A percentile compares a stretch with the other conserved stretches of the same genome.
Conservation (phyloP, 2,329 filamentous ascomycete species). For the Fusarium incarnatum region DNA sequence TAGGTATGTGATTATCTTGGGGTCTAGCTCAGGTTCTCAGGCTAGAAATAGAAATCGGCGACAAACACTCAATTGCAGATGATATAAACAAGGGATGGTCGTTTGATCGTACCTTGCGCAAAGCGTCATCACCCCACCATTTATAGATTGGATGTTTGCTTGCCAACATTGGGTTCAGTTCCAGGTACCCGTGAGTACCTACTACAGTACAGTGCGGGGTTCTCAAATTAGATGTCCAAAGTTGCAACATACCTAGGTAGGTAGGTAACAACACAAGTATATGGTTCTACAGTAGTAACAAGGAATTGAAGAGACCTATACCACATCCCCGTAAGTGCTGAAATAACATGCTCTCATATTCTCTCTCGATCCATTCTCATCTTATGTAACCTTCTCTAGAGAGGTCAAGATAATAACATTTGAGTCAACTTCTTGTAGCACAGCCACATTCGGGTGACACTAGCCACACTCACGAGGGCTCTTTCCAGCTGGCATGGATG, state of each 20-base stretch:
- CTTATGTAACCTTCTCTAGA: neutral
- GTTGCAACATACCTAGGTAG: too few relatives aligned
- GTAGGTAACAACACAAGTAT: neutral
- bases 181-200: neutral
- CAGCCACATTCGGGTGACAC: constrained; percentile 13
- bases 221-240: neutral
- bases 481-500: constrained; percentile 21
- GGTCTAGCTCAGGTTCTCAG: neutral
- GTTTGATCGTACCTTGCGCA: constrained; percentile 7
- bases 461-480: constrained; percentile 34
- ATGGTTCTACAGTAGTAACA: neutral
- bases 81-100: neutral
- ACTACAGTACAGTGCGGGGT: neutral
- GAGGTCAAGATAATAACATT: neutral
- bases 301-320: neutral
- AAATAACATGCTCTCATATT: neutral
- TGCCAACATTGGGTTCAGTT: neutral
- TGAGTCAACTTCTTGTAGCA: constrained; percentile 8
- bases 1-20: neutral
- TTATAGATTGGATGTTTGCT: neutral
- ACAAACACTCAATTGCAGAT: neutral
- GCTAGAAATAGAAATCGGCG: neutral
- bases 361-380: neutral
- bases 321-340: neutral
- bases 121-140: constrained; percentile 33